Conservation (phyloP, 148 eudicot genomes). For the Rhododendron vialii region DNA sequence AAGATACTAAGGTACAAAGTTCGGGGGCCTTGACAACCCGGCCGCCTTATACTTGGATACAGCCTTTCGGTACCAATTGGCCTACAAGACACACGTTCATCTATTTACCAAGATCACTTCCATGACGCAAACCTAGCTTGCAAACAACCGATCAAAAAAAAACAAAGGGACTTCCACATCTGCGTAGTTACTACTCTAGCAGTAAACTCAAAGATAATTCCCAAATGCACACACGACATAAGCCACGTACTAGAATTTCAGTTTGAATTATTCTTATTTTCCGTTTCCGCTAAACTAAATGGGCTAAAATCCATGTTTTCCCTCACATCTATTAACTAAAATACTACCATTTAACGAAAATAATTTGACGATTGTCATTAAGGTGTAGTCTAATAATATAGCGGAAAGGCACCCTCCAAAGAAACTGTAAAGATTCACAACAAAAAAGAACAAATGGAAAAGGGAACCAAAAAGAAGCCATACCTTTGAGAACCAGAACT, state of each 20-base stretch:
- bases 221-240: not conserved
- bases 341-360: no score
- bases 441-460: not conserved
- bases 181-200: not conserved
- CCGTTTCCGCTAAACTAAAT: no score
- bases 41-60: not conserved
- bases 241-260: not conserved
- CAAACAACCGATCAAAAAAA: not conserved
- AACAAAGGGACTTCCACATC: not conserved
- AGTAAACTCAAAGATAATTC: not conserved
- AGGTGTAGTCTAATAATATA: not conserved
- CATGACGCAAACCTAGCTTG: not conserved
- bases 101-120: not conserved
- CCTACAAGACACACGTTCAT: not conserved
- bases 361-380: no score
- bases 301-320: not conserved
- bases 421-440: not conserved
- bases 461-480: no score
- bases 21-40: not conserved
- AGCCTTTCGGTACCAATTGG: not conserved
- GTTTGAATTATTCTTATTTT: not conserved
- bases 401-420: no score
- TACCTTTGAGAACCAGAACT: not conserved
- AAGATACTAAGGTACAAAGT: not conserved
- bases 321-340: not conserved